Evolutionary conservation across 805 yeast species (phyloP).

Genomic region (Ascoidea rubescens): DNA sequence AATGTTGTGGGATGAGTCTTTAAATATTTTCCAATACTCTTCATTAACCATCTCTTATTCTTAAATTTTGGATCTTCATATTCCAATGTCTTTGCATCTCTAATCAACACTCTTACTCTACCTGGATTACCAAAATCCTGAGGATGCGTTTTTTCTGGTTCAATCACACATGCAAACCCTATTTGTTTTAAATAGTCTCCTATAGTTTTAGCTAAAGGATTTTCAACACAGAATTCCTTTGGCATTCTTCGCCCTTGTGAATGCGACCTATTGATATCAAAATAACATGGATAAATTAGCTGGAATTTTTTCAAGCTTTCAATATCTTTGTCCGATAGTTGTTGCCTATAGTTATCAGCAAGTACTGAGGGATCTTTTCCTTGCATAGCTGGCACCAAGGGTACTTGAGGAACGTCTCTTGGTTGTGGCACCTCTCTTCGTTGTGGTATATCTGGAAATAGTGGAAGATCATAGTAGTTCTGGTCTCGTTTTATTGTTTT

Average conservation of each 20-base stretch:
- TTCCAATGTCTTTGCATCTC: slow-evolving; percentile 27
- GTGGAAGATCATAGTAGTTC: slow-evolving; percentile 26
- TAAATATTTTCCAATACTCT: slow-evolving; percentile 46
- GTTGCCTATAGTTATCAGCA: slow-evolving; percentile 7
- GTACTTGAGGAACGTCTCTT: slow-evolving; percentile 7
- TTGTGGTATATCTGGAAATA: slow-evolving; percentile 14
- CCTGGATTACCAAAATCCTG: slow-evolving; percentile 98
- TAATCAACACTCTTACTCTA: slow-evolving; percentile 68
- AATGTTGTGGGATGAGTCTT: slow-evolving; percentile 57
- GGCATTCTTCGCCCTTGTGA: slow-evolving; percentile 77
- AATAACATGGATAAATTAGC: slow-evolving; percentile 81
- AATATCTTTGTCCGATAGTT: slow-evolving; percentile 39
- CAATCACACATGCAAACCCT: slow-evolving; percentile 43
- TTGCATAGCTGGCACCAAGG: slow-evolving; percentile 7
- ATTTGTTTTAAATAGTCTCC: slow-evolving; percentile 27
- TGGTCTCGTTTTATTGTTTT: slow-evolving; percentile 51
- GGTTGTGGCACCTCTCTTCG: slow-evolving; percentile 5
- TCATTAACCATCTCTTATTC: slow-evolving; percentile 55
- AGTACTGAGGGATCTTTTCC: slow-evolving; percentile 6
- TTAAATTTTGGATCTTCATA: slow-evolving; percentile 21
- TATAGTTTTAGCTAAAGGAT: slow-evolving; percentile 77
- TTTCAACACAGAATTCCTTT: slow-evolving; percentile 52
- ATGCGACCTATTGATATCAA: slow-evolving; percentile 64
- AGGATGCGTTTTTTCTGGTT: slow-evolving; percentile 82
- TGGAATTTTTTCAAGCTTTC: slow-evolving; percentile 59